Evolutionary conservation across 495 filamentous ascomycete genomes (phyloP), one percentile per base, ranked within the genome.

Genomic region (Podospora comata): DNA sequence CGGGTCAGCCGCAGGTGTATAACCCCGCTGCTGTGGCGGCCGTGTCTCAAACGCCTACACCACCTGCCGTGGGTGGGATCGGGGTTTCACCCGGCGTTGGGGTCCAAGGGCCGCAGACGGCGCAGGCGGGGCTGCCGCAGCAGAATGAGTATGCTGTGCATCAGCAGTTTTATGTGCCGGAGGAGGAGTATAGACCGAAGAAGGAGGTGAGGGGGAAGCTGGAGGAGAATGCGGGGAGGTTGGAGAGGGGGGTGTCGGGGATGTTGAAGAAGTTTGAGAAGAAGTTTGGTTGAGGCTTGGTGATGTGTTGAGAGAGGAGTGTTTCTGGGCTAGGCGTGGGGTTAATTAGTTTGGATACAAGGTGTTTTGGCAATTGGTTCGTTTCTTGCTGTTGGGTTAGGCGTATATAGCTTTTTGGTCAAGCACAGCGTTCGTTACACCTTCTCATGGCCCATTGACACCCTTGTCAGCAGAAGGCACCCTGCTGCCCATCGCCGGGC

Each of bases 211-310:
- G 77, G 58, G 81, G 84, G 65, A 90, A 83, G 74, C 73, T 96
- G 27, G 92, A 94, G 71, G 85, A 90, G 64, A 79, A 84, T 58
- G 88, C 89, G n/a, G 85, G 83, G 2, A 82, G 84, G 71, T 70
- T 95, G 61, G 93, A 97, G 80, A 90, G 87, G 77, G 88, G 90
- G 3, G 87, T 96, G 16, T 89, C 90, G 67, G 84, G 89, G 48
- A 89, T 96, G 77, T 81, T 97, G 73, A 96, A 93, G 87, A 93
- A 88, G 79, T 82, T 97, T 74, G 93, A 97, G 83, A 95, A 95
- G 86, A 90, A 86, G 75, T 87, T 94, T 76, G 90, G 82, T 9
- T 81, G 61, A 69, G 19, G 30, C 9, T 18, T 23, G 23, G 1
- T 23, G 23, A 23, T 23, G 23, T 23, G 23, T 23, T 23, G 23